These are phyloP conservation scores for Jamesozyma gamospora DNA, from an alignment of 805 yeast species.

Conservation along the genomic window DNA sequence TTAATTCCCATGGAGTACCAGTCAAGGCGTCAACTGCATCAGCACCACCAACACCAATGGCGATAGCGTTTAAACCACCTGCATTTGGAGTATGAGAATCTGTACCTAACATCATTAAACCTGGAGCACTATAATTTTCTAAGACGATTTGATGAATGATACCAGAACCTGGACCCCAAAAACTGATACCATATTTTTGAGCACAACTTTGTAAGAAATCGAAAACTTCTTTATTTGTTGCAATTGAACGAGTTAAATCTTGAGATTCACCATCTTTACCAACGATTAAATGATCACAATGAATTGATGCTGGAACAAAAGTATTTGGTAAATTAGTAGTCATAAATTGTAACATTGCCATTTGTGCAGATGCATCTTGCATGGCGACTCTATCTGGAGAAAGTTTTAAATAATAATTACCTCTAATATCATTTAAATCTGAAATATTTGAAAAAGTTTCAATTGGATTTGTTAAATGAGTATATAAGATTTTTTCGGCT, in stretches of 20 bases:
- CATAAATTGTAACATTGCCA: slow-evolving; percentile 98
- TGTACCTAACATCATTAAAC: slow-evolving; percentile 93
- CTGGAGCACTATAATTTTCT: slow-evolving; percentile 95
- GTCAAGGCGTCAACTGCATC: slow-evolving; percentile 98
- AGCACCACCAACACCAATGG: slow-evolving; percentile 99
- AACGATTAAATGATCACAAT: slow-evolving; percentile 96
- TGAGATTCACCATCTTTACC: slow-evolving; percentile 87
- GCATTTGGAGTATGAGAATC: slow-evolving; percentile 99
- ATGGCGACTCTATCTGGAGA: slow-evolving; percentile 97
- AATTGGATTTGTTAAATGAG: slow-evolving; percentile 84
- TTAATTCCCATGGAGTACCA: slow-evolving; percentile 97
- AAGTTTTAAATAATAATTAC: slow-evolving; percentile 80
- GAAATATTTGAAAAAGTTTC: slow-evolving; percentile 44
- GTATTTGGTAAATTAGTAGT: slow-evolving; percentile 85
- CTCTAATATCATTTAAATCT: slow-evolving; percentile 53
- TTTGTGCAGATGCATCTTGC: slow-evolving; percentile 99
- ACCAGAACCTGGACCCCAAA: slow-evolving; percentile 99
- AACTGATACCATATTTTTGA: slow-evolving; percentile 90
- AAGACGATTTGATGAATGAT: slow-evolving; percentile 95
- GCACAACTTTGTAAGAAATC: slow-evolving; percentile 90
- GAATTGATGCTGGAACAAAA: slow-evolving; percentile 90
- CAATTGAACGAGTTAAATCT: slow-evolving; percentile 73
- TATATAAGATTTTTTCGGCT: slow-evolving; percentile 89
- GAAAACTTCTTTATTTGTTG: slow-evolving; percentile 88
- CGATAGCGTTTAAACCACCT: slow-evolving; percentile 96